phyloP scores from a whole-genome alignment of 2,329 filamentous ascomycete genomes.

The Blumeriella jaapii region DNA sequence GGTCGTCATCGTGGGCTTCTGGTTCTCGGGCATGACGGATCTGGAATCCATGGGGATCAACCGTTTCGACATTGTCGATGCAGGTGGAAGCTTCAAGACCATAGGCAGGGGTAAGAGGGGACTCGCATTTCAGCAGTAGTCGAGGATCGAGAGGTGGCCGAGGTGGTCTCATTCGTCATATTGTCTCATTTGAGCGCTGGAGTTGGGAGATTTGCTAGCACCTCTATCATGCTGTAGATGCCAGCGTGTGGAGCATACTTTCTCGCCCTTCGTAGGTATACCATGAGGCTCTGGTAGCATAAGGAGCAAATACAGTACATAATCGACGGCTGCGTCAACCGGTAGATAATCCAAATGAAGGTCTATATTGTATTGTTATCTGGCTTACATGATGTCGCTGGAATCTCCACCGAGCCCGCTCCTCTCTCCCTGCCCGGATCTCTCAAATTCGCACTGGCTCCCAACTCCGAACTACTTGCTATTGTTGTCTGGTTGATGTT shows the following conservation, averaged over 20 bases:
- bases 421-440: too few species aligned
- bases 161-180: constrained; percentile 3
- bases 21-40: constrained; percentile 52
- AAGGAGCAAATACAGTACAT: too few species aligned
- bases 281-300: too few species aligned
- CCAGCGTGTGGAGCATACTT: constrained; percentile 10
- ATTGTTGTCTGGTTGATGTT: too few species aligned
- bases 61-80: constrained; percentile 27
- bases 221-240: constrained; percentile 11
- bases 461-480: too few species aligned
- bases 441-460: too few species aligned
- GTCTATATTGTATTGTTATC: too few species aligned
- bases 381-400: too few species aligned
- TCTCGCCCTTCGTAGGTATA: constrained; percentile 5
- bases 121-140: constrained; percentile 24
- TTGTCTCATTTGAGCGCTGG: constrained; percentile 20
- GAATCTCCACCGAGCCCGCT: too few species aligned
- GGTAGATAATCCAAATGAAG: too few species aligned
- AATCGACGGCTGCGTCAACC: too few species aligned
- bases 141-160: not conserved
- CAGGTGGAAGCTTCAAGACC: constrained; percentile 26
- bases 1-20: constrained; percentile 86
- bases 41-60: constrained; percentile 23
- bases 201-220: constrained; percentile 15
- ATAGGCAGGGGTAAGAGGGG: constrained; percentile 24